These are phyloP conservation scores for Auxenochlorella protothecoides DNA, from an alignment of 139 green algal species.

Conservation along the genomic window DNA sequence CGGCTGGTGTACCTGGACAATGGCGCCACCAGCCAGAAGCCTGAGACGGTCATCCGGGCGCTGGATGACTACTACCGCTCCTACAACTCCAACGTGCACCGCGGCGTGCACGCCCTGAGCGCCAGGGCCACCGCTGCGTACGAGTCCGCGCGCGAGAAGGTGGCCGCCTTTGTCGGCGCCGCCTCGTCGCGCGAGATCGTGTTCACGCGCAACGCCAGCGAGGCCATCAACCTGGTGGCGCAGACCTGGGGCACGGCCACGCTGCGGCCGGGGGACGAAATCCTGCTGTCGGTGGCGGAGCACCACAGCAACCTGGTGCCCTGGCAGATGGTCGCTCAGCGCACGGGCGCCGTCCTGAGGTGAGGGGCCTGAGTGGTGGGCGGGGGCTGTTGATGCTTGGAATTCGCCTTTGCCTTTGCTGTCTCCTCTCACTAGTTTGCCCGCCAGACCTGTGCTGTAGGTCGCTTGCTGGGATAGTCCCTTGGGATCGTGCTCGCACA, in stretches of 20 bases:
- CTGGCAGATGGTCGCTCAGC: slow-evolving; percentile 87
- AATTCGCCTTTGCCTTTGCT: too few relatives aligned
- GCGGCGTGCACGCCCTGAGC: slow-evolving; percentile 76
- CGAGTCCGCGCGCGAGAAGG: slow-evolving; percentile 74
- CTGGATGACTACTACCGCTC: slow-evolving; percentile 74
- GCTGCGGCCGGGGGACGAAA: slow-evolving; percentile 84
- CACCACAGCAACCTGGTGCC: slow-evolving; percentile 98
- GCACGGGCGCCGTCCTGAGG: slow-evolving; percentile 56
- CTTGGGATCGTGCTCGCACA: too few relatives aligned
- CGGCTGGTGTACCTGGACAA: slow-evolving; percentile 96
- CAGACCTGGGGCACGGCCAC: slow-evolving; percentile 81
- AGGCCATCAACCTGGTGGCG: slow-evolving; percentile 97
- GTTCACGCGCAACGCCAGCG: slow-evolving; percentile 88
- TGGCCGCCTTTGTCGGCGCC: slow-evolving; percentile 78
- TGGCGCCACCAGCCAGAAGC: slow-evolving; percentile 95
- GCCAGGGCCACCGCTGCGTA: slow-evolving; percentile 81
- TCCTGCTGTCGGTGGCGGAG: slow-evolving; percentile 89
- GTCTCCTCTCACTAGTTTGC: background rate
- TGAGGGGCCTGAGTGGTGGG: slow-evolving; percentile 1
- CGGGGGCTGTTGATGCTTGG: background rate
- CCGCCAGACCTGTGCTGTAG: background rate
- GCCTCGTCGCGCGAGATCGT: slow-evolving; percentile 73
- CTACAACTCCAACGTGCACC: slow-evolving; percentile 96
- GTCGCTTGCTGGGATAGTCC: too few relatives aligned
- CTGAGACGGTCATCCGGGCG: slow-evolving; percentile 47